phyloP scores from a whole-genome alignment of 345 rosid species.

The Mangifera indica region DNA sequence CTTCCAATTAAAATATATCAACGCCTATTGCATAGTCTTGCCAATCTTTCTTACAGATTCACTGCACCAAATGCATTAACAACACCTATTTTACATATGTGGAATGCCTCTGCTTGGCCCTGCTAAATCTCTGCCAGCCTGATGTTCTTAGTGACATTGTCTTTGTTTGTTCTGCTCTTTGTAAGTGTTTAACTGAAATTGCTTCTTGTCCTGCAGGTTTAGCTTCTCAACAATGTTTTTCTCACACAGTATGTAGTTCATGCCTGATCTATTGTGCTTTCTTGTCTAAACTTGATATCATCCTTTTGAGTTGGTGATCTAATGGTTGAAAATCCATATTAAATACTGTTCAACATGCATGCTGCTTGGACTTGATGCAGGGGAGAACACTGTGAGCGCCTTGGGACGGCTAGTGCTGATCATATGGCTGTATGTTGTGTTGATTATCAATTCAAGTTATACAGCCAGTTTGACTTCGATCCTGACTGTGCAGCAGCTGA shows the following conservation, averaged over 20 bases:
- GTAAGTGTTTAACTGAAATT: slow-evolving; percentile 10
- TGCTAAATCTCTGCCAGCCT: neutral
- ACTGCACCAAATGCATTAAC: neutral
- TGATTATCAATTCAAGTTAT: slow-evolving; percentile 95
- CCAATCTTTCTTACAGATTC: neutral
- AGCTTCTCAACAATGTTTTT: slow-evolving; percentile 99
- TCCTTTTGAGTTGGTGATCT: neutral
- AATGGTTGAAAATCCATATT: neutral
- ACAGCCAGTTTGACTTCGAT: slow-evolving; percentile 95
- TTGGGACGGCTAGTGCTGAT: slow-evolving; percentile 81
- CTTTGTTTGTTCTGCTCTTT: slow-evolving; percentile 2
- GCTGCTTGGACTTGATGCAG: slow-evolving; percentile 39
- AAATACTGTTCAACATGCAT: slow-evolving; percentile 2
- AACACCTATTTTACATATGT: neutral
- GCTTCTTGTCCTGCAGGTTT: slow-evolving; percentile 71
- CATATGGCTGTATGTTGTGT: slow-evolving; percentile 87
- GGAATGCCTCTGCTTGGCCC: neutral
- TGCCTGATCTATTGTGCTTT: slow-evolving; percentile 9
- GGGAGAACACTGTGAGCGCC: slow-evolving; percentile 87
- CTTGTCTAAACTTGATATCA: neutral
- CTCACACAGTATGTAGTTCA: slow-evolving; percentile 75
- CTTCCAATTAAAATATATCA: neutral
- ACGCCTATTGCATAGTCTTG: neutral
- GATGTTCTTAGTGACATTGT: neutral
- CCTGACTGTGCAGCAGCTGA: slow-evolving; percentile 83